Conservation (phyloP, 371 early-diverging fungal genomes). For the Nematocida ausubeli region DNA sequence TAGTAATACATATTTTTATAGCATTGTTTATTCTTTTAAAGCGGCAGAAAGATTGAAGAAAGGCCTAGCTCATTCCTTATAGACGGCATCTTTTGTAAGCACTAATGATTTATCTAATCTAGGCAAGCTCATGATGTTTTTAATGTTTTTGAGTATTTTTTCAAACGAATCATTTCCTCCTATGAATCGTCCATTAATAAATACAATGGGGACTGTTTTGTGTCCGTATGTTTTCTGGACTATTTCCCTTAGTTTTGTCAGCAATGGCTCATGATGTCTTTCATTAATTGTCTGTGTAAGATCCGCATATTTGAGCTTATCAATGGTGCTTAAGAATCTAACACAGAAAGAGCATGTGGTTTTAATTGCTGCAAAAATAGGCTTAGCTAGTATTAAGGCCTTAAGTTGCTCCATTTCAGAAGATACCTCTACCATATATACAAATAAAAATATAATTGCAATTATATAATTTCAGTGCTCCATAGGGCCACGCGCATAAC, state of each 20-base stretch:
- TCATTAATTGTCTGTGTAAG: neutral
- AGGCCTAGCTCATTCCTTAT: no score
- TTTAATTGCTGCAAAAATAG: constrained; percentile 16
- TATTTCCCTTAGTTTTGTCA: neutral
- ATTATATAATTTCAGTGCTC: no score
- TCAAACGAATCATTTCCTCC: constrained; percentile 19
- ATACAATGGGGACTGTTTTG: constrained; percentile 37
- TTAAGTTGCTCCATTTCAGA: neutral
- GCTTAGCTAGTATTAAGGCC: neutral
- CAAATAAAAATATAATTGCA: neutral
- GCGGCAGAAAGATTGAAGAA: no score
- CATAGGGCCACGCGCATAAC: no score
- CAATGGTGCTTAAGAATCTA: neutral
- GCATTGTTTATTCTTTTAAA: no score
- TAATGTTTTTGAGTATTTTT: neutral
- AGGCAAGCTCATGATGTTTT: neutral
- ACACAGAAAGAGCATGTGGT: neutral
- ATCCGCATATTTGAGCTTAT: neutral
- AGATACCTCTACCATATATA: neutral
- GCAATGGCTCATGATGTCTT: neutral
- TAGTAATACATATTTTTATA: no score
- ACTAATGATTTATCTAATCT: neutral
- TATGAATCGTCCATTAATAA: constrained; percentile 45
- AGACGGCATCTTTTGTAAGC: neutral
- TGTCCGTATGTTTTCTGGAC: neutral